phyloP scores from a whole-genome alignment of 2,329 filamentous ascomycete genomes.

The Ceratocystis destructans region DNA sequence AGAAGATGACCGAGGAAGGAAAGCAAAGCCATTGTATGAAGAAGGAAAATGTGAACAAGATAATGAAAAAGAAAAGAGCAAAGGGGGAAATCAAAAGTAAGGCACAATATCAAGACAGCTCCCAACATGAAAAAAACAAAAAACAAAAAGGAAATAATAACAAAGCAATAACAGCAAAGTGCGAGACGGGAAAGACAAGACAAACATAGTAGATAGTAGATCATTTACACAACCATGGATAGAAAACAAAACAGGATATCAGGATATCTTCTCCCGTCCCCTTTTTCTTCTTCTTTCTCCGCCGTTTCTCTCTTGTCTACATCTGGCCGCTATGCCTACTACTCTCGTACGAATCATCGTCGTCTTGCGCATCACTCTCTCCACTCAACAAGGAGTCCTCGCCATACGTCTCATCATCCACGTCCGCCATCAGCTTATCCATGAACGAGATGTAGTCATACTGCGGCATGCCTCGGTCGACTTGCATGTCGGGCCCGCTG shows the following conservation, averaged over 20 bases:
- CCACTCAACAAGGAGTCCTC: slow-evolving; percentile 19
- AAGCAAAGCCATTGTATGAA: not conserved
- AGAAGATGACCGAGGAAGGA: not conserved
- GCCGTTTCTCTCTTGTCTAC: not conserved
- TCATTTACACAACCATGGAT: not conserved
- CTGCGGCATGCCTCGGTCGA: slow-evolving; percentile 72
- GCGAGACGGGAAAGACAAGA: not conserved
- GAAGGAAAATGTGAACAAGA: not conserved
- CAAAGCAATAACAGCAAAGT: no score
- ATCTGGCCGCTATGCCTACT: slow-evolving; percentile 6
- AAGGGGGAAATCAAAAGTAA: not conserved
- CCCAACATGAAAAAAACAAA: no score
- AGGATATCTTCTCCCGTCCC: not conserved
- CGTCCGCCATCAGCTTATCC: slow-evolving; percentile 59
- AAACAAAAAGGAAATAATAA: no score
- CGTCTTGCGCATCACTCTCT: slow-evolving; percentile 16
- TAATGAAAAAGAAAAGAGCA: not conserved
- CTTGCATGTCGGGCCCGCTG: slow-evolving; percentile 68
- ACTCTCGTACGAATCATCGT: slow-evolving; percentile 13
- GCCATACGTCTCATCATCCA: slow-evolving; percentile 17
- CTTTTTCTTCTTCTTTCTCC: not conserved
- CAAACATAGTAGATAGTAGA: not conserved
- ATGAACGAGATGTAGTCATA: slow-evolving; percentile 97
- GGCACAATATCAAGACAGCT: not conserved
- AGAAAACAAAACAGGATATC: not conserved